These are phyloP conservation scores for Ganoderma sinense DNA, from an alignment of 1,284 basidiomycete species.

Conservation along the genomic window DNA sequence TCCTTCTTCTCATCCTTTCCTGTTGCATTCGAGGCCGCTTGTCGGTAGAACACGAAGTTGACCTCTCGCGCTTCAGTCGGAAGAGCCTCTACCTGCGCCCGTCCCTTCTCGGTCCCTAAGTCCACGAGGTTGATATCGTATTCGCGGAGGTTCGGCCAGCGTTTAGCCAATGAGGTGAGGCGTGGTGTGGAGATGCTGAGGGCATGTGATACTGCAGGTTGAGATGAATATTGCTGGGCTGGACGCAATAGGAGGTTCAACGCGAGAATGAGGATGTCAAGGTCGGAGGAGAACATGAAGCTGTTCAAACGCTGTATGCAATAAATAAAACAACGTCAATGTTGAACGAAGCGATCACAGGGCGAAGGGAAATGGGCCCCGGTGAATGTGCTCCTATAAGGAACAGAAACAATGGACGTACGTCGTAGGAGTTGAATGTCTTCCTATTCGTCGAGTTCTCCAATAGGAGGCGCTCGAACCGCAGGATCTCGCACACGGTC, in stretches of 20 bases:
- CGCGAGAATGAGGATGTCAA: conserved; percentile 87
- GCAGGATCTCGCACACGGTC: conserved; percentile 83
- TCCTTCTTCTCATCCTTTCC: conserved; percentile 46
- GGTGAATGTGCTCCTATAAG: not conserved
- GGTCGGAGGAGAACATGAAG: conserved; percentile 87
- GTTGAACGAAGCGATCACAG: not conserved
- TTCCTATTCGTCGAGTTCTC: conserved; percentile 99
- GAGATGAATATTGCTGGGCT: conserved; percentile 92
- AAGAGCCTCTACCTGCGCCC: conserved; percentile 61
- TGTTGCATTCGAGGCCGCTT: conserved; percentile 44
- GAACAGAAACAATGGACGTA: conserved; percentile 51
- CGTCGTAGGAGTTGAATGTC: conserved; percentile 96
- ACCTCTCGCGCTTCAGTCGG: conserved; percentile 78
- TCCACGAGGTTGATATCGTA: conserved; percentile 76
- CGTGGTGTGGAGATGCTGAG: conserved; percentile 80
- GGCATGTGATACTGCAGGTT: conserved; percentile 79
- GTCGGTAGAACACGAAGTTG: conserved; percentile 78
- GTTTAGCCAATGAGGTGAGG: conserved; percentile 73
- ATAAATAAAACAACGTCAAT: conserved; percentile 18
- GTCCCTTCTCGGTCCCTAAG: conserved; percentile 63
- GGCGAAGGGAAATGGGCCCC: not conserved
- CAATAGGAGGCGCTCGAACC: conserved; percentile 89
- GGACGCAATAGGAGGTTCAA: conserved; percentile 91
- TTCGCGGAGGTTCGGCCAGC: conserved; percentile 80
- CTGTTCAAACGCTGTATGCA: conserved; percentile 82